Evolutionary conservation across 768 basidiomycete species (phyloP).

Genomic region (Termitomyces sp.): DNA sequence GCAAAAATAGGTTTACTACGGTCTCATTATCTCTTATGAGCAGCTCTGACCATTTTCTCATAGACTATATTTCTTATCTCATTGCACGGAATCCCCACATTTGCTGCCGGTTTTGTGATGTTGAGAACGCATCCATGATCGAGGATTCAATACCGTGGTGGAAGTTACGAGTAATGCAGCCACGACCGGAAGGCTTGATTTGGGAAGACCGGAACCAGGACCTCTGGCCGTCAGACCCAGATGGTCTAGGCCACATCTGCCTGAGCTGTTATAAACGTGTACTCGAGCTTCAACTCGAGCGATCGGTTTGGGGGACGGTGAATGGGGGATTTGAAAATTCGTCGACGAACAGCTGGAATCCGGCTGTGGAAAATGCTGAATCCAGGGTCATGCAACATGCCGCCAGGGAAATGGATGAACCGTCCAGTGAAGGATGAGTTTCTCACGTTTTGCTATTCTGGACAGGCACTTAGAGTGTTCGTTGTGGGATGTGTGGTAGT

Average conservation of each 20-base stretch:
- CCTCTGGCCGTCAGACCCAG: background rate
- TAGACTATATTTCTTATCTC: slow-evolving; percentile 1
- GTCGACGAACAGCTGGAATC: background rate
- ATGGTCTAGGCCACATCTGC: background rate
- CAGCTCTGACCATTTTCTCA: background rate
- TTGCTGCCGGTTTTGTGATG: background rate
- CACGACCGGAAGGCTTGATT: background rate
- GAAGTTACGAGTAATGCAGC: background rate
- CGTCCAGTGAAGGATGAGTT: no score
- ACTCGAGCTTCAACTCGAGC: background rate
- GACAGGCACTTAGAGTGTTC: no score
- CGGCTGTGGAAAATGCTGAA: background rate
- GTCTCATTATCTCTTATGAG: no score
- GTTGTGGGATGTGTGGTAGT: no score
- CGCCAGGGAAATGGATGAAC: no score
- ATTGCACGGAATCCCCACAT: background rate
- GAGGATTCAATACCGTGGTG: background rate
- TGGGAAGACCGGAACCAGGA: background rate
- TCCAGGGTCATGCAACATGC: no score
- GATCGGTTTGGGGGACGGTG: background rate
- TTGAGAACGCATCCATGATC: background rate
- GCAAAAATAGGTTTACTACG: background rate
- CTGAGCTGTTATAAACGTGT: slow-evolving; percentile 1
- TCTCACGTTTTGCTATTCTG: no score
- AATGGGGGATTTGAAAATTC: background rate